phyloP scores from a whole-genome alignment of 805 yeast species.

The Teunomyces kruisii region DNA sequence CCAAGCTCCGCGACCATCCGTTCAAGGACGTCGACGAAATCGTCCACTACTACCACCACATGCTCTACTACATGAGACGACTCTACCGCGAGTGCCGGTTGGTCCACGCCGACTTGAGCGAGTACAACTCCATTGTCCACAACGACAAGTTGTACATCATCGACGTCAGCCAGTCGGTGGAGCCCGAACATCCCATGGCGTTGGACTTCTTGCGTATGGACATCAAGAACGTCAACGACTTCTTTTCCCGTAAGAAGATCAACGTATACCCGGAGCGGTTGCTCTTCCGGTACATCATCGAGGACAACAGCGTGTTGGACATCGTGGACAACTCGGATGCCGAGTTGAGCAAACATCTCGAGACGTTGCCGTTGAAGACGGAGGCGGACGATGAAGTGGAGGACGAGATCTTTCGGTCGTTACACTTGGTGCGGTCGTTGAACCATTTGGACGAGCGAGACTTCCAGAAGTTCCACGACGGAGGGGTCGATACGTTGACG shows the following conservation, averaged over 20 bases:
- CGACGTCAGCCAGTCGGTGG: slow-evolving; percentile 97
- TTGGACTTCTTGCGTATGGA: slow-evolving; percentile 96
- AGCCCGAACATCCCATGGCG: slow-evolving; percentile 97
- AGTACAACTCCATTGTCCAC: slow-evolving; percentile 89
- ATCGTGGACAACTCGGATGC: slow-evolving; percentile 41
- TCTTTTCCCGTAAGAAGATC: slow-evolving; percentile 70
- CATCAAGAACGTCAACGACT: slow-evolving; percentile 91
- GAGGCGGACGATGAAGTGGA: slow-evolving; percentile 56
- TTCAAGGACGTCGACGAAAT: slow-evolving; percentile 68
- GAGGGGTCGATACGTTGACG: slow-evolving; percentile 76
- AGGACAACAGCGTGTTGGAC: slow-evolving; percentile 37
- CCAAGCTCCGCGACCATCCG: slow-evolving; percentile 81
- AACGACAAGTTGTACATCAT: slow-evolving; percentile 75
- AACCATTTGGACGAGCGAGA: slow-evolving; percentile 89
- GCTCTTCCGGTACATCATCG: slow-evolving; percentile 75
- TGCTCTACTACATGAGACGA: slow-evolving; percentile 81
- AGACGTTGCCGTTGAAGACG: slow-evolving; percentile 56
- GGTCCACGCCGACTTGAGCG: slow-evolving; percentile 96
- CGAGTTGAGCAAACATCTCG: slow-evolving; percentile 43
- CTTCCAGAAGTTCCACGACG: slow-evolving; percentile 72
- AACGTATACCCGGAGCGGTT: slow-evolving; percentile 78
- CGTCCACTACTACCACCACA: slow-evolving; percentile 66
- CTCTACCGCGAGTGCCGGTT: slow-evolving; percentile 85
- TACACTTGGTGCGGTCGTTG: slow-evolving; percentile 75
- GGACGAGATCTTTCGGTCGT: slow-evolving; percentile 84